Conservation (phyloP, 192 early-diverging fungal species). For the Dissophora ornata region DNA sequence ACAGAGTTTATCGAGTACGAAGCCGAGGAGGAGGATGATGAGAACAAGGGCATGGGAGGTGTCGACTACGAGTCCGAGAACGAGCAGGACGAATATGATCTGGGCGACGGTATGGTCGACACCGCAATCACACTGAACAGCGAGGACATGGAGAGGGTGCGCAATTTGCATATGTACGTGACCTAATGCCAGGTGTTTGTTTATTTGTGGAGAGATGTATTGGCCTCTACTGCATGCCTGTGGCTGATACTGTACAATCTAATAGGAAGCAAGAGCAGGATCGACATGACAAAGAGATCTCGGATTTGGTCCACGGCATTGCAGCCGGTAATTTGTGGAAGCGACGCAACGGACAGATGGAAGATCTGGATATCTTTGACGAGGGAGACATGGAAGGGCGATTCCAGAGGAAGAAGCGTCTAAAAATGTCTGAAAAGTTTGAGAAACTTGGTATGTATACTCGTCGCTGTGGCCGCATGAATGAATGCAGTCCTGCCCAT, state of each 20-base stretch:
- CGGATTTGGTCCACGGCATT: slow-evolving; percentile 46
- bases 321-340: slow-evolving; percentile 49
- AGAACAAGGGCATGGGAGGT: slow-evolving; percentile 52
- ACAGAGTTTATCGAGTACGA: slow-evolving; percentile 53
- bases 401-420: slow-evolving; percentile 46
- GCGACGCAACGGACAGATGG: slow-evolving; percentile 44
- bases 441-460: slow-evolving; percentile 39
- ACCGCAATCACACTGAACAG: slow-evolving; percentile 4
- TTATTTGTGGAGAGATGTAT: too few relatives aligned
- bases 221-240: not conserved
- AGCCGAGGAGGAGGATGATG: slow-evolving; percentile 55
- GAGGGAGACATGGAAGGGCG: slow-evolving; percentile 47
- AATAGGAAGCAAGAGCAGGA: slow-evolving; percentile 46
- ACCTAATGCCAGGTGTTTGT: too few relatives aligned
- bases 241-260: not conserved
- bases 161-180: slow-evolving; percentile 46
- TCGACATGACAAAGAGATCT: slow-evolving; percentile 42
- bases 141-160: slow-evolving; percentile 35
- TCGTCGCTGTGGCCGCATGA: too few relatives aligned
- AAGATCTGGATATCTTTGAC: slow-evolving; percentile 45
- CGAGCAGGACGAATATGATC: slow-evolving; percentile 46
- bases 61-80: slow-evolving; percentile 51
- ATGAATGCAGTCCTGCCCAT: too few relatives aligned
- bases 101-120: slow-evolving; percentile 48
- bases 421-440: slow-evolving; percentile 50